A percentile compares a stretch with the other conserved stretches of the same genome.
phyloP scores from a whole-genome alignment of 306 rosid species.

The Oxytropis ochrocephala region DNA sequence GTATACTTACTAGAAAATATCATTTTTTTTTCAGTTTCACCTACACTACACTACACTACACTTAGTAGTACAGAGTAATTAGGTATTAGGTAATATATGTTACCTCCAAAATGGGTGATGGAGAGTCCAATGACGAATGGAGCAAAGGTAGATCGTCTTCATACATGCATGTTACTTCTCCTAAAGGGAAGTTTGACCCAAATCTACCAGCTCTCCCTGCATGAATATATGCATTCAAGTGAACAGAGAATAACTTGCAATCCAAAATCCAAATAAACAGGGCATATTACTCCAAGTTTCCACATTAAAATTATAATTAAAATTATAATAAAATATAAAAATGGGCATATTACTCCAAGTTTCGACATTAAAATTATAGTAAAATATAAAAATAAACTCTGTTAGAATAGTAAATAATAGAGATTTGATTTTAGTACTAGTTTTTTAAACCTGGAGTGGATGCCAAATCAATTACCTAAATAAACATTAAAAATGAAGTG shows the following conservation, averaged over 20 bases:
- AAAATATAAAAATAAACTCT: slow-evolving; percentile 1
- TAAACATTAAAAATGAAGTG: background rate
- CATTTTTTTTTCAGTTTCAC: background rate
- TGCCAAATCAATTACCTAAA: background rate
- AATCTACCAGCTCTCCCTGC: slow-evolving; percentile 97
- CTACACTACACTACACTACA: background rate
- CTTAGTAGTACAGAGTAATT: background rate
- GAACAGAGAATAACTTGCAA: slow-evolving; percentile 4
- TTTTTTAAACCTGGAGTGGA: background rate
- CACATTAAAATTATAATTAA: background rate
- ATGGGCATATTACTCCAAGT: slow-evolving; percentile 2
- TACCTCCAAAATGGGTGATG: slow-evolving; percentile 82
- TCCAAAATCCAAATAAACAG: slow-evolving; percentile 1
- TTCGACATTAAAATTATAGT: background rate
- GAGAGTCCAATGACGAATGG: slow-evolving; percentile 64
- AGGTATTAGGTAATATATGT: background rate
- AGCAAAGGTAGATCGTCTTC: slow-evolving; percentile 65
- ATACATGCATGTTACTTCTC: slow-evolving; percentile 83
- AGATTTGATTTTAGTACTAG: background rate
- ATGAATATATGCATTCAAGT: slow-evolving; percentile 36
- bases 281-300: slow-evolving; percentile 8
- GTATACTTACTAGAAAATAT: slow-evolving; percentile 4
- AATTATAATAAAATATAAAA: background rate
- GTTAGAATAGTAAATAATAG: background rate
- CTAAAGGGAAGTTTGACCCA: slow-evolving; percentile 74